These are phyloP conservation scores for Cerioporus squamosus DNA, from an alignment of 1,284 basidiomycete genomes.

Conservation along the genomic window DNA sequence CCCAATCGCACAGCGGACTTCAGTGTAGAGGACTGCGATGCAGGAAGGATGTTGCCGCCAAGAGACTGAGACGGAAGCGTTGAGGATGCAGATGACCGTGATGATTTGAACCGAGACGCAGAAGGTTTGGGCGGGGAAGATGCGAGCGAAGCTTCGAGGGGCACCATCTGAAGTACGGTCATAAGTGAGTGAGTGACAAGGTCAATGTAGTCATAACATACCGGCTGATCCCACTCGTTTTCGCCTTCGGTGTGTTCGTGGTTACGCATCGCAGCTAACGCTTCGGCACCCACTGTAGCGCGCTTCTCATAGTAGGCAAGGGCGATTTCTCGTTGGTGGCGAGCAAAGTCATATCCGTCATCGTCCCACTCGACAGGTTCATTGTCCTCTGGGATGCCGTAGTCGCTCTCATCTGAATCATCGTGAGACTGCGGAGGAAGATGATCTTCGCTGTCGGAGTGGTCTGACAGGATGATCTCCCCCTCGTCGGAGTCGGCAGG, in stretches of 20 bases:
- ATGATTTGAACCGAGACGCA: constrained; percentile 67
- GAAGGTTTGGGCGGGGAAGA: constrained; percentile 46
- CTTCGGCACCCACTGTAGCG: constrained; percentile 54
- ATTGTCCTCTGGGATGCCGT: constrained; percentile 31
- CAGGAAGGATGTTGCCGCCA: constrained; percentile 54
- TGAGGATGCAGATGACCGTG: constrained; percentile 42
- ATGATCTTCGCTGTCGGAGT: constrained; percentile 24
- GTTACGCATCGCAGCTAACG: constrained; percentile 52
- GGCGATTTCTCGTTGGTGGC: constrained; percentile 75
- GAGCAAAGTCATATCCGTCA: constrained; percentile 60
- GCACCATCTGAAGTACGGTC: constrained; percentile 39
- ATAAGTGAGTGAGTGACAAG: not conserved
- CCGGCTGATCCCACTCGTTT: constrained; percentile 48
- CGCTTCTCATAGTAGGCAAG: constrained; percentile 71
- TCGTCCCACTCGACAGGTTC: constrained; percentile 47
- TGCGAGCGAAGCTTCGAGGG: constrained; percentile 43
- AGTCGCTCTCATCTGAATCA: constrained; percentile 33
- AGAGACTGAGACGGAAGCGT: constrained; percentile 41
- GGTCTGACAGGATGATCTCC: constrained; percentile 33
- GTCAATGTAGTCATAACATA: constrained; percentile 32
- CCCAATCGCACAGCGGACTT: constrained; percentile 64
- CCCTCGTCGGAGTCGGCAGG: constrained; percentile 56
- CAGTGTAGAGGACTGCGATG: constrained; percentile 52
- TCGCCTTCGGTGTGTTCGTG: constrained; percentile 46
- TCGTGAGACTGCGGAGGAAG: constrained; percentile 10